Evolutionary conservation across 345 rosid species (phyloP).

Genomic region (Salix viminalis): DNA sequence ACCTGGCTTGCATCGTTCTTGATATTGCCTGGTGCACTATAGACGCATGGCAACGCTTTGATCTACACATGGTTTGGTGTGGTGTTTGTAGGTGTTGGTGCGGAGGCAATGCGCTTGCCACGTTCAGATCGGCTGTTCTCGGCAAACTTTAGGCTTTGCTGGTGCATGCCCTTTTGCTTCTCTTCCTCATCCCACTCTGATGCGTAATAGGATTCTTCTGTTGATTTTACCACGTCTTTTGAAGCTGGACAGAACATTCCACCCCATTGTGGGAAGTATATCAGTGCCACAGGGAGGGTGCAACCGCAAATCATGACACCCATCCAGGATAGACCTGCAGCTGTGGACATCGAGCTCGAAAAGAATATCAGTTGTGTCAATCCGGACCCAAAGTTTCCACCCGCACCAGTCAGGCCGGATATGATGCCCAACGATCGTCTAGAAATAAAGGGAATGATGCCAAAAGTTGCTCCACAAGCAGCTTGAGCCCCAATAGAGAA

Average conservation of each 20-base stretch:
- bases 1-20: neutral
- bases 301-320: constrained; percentile 63
- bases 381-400: constrained; percentile 80
- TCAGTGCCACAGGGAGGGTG: constrained; percentile 55
- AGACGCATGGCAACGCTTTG: neutral
- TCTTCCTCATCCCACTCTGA: constrained; percentile 72
- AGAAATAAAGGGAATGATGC: constrained; percentile 67
- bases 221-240: constrained; percentile 31
- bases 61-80: constrained; percentile 48
- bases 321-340: constrained; percentile 57
- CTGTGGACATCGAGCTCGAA: constrained; percentile 51
- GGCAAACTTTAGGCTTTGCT: constrained; percentile 63
- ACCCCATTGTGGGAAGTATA: constrained; percentile 84
- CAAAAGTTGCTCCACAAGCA: constrained; percentile 82
- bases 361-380: constrained; percentile 68
- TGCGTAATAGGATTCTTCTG: constrained; percentile 54
- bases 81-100: constrained; percentile 40
- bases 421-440: constrained; percentile 72
- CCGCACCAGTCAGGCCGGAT: constrained; percentile 70
- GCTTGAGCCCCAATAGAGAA: constrained; percentile 79
- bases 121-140: constrained; percentile 73
- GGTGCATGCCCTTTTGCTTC: constrained; percentile 52
- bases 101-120: constrained; percentile 40
- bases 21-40: neutral
- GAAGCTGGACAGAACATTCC: constrained; percentile 65